Conservation (phyloP, 176 grass and related monocot genomes). For the Carex cristatella region DNA sequence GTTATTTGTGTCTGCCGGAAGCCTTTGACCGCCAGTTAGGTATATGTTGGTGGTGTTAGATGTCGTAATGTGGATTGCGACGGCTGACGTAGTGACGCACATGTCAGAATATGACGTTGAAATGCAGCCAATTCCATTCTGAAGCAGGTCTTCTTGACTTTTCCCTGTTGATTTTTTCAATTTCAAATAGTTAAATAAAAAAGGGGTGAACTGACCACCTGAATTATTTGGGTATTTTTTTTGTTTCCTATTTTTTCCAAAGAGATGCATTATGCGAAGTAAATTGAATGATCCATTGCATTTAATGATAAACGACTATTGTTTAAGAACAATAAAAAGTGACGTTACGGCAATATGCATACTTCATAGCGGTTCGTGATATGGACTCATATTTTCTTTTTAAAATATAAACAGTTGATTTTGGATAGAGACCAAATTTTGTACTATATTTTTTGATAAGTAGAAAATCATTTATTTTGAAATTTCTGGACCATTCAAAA, state of each 20-base stretch:
- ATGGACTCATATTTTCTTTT: too few relatives aligned
- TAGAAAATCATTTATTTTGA: too few relatives aligned
- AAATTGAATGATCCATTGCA: neutral
- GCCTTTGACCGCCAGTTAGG: constrained; percentile 4
- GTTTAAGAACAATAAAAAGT: neutral
- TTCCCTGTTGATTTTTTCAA: constrained; percentile 11
- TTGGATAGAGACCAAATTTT: too few relatives aligned
- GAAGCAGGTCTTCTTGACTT: constrained; percentile 10
- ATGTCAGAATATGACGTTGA: constrained; percentile 8
- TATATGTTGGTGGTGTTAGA: constrained; percentile 2
- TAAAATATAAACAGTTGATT: too few relatives aligned
- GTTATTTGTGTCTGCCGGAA: neutral
- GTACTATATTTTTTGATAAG: too few relatives aligned
- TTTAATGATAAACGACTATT: neutral
- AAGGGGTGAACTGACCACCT: too few relatives aligned
- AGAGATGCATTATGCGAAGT: neutral
- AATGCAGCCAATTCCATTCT: constrained; percentile 12
- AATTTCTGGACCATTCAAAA: too few relatives aligned
- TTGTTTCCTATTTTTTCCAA: neutral
- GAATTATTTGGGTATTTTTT: too few relatives aligned
- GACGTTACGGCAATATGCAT: too few relatives aligned
- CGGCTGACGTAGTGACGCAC: neutral
- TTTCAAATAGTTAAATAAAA: neutral
- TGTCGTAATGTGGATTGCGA: constrained; percentile 1
- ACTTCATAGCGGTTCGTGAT: too few relatives aligned